Evolutionary conservation across 768 basidiomycete genomes (phyloP), one percentile per base, ranked within the genome.

Genomic region (Hericium erinaceus): DNA sequence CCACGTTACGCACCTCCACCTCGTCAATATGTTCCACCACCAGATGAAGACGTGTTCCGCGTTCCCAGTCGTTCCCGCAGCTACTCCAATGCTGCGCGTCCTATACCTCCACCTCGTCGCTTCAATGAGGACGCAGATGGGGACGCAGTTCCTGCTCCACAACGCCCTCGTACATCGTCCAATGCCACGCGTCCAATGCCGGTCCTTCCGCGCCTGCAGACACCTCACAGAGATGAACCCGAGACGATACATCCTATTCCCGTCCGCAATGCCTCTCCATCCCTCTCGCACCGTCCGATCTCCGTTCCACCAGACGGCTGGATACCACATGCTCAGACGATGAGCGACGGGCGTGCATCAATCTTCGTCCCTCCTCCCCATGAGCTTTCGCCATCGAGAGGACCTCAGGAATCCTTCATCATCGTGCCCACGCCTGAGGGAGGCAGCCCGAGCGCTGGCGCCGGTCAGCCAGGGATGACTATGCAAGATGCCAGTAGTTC

Each of bases 331-430:
- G 60, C 60, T 4, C 57, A 61, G 18, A 18, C 55, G 11, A 20
- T 38, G 2, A 57, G 57, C 20, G 62, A 63, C n/a, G 62, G 62
- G 26, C 57, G 33, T 15, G 54, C 60, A 10, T 58, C 60, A 38
- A 63, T 63, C 44, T 58, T 24, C 50, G 16, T 63, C 2, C 62
- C 62, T 12, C 60, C 62, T 6, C 62, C 62, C 3, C 60, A 63
- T 48, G 62, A 61, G 39, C 24, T 63, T 11, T 58, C 55, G 2
- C 48, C 48, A 6, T 18, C 56, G 13, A 41, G 46, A 41, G 56
- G 37, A 1, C 57, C 62, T 9, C 48, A 61, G 2, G 60, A 58
- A 2, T 50, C 57, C 18, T 58, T 58, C 10, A 52, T 28, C 41
- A 48, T 61, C 12, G 57, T 56, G 0, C 40, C 60, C 16, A 61